Conservation (phyloP, 139 green algal genomes). For the Dunaliella sp. region DNA sequence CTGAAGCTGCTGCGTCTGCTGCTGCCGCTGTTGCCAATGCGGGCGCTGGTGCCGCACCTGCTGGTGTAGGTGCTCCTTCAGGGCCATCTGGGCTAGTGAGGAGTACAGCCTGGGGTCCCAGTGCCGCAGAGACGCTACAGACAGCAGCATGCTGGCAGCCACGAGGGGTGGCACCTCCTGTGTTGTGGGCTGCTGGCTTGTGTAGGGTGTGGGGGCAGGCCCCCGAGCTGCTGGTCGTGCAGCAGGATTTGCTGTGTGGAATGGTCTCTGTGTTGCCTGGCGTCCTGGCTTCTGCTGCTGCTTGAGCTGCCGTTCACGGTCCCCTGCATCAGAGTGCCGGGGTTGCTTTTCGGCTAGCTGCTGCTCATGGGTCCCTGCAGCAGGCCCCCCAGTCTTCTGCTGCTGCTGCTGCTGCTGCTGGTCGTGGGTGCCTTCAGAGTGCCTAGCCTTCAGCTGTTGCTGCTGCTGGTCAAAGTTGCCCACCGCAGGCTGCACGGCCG, state of each 20-base stretch:
- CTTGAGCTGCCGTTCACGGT: no score
- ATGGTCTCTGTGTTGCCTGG: no score
- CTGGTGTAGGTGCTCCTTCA: background rate
- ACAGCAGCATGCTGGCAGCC: background rate
- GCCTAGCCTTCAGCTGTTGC: no score
- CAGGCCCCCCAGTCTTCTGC: no score
- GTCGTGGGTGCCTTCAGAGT: no score
- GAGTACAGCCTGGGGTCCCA: background rate
- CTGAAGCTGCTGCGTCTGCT: background rate
- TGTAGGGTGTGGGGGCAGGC: background rate
- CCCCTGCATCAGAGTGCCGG: no score
- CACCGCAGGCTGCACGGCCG: background rate
- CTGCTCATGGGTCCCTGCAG: no score
- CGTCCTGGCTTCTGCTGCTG: no score
- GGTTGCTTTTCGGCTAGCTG: no score
- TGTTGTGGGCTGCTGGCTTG: background rate
- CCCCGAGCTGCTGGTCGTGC: background rate
- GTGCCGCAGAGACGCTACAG: background rate
- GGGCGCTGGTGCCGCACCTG: background rate
- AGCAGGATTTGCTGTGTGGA: background rate
- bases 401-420: no score
- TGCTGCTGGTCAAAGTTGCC: background rate
- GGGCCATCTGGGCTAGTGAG: background rate
- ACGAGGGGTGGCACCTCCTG: background rate
- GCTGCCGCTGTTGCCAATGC: background rate